Evolutionary conservation across 1,139 yeast genomes (phyloP), one percentile per base, ranked within the genome.

Genomic region (Pichia sp.): DNA sequence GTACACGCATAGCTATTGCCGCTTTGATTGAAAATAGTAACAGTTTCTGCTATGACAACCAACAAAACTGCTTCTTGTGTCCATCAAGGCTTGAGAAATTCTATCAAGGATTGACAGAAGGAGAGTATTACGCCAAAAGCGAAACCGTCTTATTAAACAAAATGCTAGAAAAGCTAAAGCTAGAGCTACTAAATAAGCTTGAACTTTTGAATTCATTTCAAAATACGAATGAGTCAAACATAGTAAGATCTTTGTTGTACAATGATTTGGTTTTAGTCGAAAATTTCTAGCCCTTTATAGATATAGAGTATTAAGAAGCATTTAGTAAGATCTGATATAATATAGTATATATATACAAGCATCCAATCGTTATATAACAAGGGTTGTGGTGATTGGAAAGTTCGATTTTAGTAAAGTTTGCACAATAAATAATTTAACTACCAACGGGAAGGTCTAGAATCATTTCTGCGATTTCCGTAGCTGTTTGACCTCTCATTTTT

Each of bases 1-100:
- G 96, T 39, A 75, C 88, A 0, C 79, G 79, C 46, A 77, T 89
- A 4, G 95, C 88, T 0, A 58, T 86, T 28, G 86, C 93, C 0
- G 71, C 72, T 0, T 46, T 72, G 2, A 80, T 77, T 49, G 83
- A 76, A 43, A 55, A 53, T 11, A 43, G 59, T 52, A 33, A 48
- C 62, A 34, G 44, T 36, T 41, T 69, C 63, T 20, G 8, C 9
- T 31, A 17, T n/a, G 19, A 35, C 18, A 34, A 40, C 12, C 7
- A 5, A 3, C 24, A 40, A 20, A 2, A 52, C 58, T 35, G 50
- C 62, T 23, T 63, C 36, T 34, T 61, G 50, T 26, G 54, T 18
- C 50, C 55, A n/a, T 47, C 43, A 24, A 50, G 60, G 25, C 39
- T 64, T 7, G 44, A 45, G 5, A 53, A 53, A 2, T 52, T 59